Percentiles rank a stretch among this genome's conserved stretches.
phyloP scores from a whole-genome alignment of 2,329 filamentous ascomycete genomes.

The Phyllosticta citriasiana region DNA sequence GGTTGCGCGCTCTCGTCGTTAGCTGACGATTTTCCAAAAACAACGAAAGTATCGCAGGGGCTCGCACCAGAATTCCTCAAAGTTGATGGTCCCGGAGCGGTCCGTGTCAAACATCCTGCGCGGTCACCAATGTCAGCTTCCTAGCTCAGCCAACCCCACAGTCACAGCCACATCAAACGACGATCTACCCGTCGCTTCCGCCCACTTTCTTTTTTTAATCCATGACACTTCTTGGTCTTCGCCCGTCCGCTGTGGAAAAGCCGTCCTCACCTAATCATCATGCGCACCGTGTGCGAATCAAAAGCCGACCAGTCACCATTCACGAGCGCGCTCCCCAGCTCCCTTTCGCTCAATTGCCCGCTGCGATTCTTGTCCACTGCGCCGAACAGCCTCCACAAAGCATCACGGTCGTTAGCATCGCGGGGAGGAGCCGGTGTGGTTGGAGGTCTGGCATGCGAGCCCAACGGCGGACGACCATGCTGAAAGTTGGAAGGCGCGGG shows the following conservation, averaged over 20 bases:
- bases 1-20: not conserved
- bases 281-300: slow-evolving; percentile 84
- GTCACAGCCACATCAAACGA: not conserved
- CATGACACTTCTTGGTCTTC: not conserved
- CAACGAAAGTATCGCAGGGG: not conserved
- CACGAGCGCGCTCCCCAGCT: slow-evolving; percentile 81
- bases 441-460: slow-evolving; percentile 32
- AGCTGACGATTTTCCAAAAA: not conserved
- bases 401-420: slow-evolving; percentile 55
- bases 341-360: slow-evolving; percentile 73
- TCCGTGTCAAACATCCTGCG: slow-evolving; percentile 88
- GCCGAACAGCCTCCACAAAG: slow-evolving; percentile 74
- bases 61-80: slow-evolving; percentile 75
- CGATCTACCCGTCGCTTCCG: not conserved
- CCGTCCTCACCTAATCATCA: slow-evolving; percentile 66
- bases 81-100: slow-evolving; percentile 78
- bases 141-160: not conserved
- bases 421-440: slow-evolving; percentile 40
- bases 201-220: not conserved
- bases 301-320: slow-evolving; percentile 96
- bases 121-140: slow-evolving; percentile 1
- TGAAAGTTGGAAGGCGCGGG: slow-evolving; percentile 49
- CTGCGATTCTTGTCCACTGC: slow-evolving; percentile 81
- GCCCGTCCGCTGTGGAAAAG: not conserved
- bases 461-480: slow-evolving; percentile 52